Percentiles rank a stretch among this genome's conserved stretches.
Evolutionary conservation across 305 asterid species (phyloP).

Genomic region (Fraxinus baroniana): DNA sequence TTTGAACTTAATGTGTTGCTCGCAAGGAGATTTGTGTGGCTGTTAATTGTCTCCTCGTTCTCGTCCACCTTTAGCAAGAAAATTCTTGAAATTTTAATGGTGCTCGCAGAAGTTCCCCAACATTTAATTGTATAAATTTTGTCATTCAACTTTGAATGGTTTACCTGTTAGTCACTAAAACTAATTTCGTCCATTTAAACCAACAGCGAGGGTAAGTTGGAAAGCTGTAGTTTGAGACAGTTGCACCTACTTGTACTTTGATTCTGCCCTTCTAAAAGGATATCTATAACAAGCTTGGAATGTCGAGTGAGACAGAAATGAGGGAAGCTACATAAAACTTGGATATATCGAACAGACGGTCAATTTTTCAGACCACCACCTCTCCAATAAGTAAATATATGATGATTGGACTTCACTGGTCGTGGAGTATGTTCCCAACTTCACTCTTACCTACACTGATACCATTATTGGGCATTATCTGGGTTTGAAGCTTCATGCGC

Average conservation of each 20-base stretch:
- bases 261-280: neutral
- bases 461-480: neutral
- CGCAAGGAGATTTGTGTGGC: neutral
- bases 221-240: neutral
- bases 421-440: neutral
- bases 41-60: neutral
- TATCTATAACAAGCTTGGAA: neutral
- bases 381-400: neutral
- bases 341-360: neutral
- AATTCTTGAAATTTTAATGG: neutral
- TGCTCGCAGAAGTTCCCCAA: constrained; percentile 1
- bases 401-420: neutral
- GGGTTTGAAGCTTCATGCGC: neutral
- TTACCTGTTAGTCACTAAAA: neutral
- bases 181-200: neutral
- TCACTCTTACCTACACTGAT: neutral
- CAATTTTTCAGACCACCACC: neutral
- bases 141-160: neutral
- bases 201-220: neutral
- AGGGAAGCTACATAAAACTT: neutral
- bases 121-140: neutral
- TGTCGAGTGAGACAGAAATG: neutral
- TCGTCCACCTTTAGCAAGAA: neutral
- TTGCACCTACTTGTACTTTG: neutral
- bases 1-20: neutral